Base-by-base conservation (phyloP, 2,329 filamentous ascomycete species). In the Aspergillus spinulosporus region DNA sequence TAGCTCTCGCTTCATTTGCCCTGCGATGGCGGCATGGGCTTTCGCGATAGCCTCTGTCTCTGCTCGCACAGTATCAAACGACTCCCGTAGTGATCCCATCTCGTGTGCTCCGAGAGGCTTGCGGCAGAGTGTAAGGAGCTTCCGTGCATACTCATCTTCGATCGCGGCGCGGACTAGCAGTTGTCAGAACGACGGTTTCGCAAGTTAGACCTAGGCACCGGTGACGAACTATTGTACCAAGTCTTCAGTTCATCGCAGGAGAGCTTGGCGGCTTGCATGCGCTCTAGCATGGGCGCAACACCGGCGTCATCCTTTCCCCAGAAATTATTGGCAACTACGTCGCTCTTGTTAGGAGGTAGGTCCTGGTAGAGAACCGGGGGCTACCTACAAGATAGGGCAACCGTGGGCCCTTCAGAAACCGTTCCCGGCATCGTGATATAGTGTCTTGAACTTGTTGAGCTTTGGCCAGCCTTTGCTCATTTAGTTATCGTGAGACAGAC, bases 271-370 rank as follows among this genome's bases (percentile, higher is more conserved):
- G 87, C 88, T 70, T 91, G 88, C 91, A 99, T 96, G 69, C 94
- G 93, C 73, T 93, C 90, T 31, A 99, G 83, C 69, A 99, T 84
- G 57, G 94, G 95, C 45, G 83, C 82, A 69, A 99, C 92, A 72
- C 94, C 95, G 50, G 93, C 94, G 81, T 99, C 94, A 74, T 97
- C 93, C 81, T 96, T 97, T 62, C 94, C 94, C 94, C 94, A 99
- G 76, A 99, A 99, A 74, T 99, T 99, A 79, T 99, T 99, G 68
- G 94, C 93, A 79, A 99, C 74, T 92, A 59, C 39, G 21, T 49
- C 14, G 11, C 11, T 7, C 28, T 31, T 15, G 56, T 60, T 56
- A 60, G 58, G 40, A 29, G 6, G 8, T 37, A 46, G 31, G 45
- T 26, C 12, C 8, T 44, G 21, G 44, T 40, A 11, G 7, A 21